Conservation (phyloP, 257 asterid species). For the Salvia rosmarinus region DNA sequence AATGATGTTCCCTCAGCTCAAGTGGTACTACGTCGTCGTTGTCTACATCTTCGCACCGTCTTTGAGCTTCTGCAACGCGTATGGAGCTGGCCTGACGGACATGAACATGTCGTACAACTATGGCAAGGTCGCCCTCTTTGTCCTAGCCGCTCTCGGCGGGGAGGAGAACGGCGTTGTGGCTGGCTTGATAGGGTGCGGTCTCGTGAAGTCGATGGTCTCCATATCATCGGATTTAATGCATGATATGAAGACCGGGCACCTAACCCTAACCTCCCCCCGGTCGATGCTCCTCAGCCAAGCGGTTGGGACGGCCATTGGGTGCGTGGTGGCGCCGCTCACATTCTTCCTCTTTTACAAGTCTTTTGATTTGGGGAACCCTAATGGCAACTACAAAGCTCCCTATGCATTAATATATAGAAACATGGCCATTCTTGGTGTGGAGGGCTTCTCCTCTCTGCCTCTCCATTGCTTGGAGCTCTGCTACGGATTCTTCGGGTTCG, state of each 20-base stretch:
- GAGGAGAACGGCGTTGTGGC: constrained; percentile 69
- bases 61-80: constrained; percentile 76
- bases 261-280: constrained; percentile 73
- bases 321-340: constrained; percentile 68
- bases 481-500: constrained; percentile 63
- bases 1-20: constrained; percentile 68
- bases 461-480: constrained; percentile 65
- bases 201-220: constrained; percentile 66
- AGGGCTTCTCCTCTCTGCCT: constrained; percentile 77
- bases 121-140: constrained; percentile 75
- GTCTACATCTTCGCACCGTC: constrained; percentile 69
- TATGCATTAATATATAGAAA: constrained; percentile 66
- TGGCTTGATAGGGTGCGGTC: constrained; percentile 74
- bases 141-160: constrained; percentile 58
- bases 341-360: constrained; percentile 74
- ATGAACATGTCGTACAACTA: constrained; percentile 79
- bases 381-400: constrained; percentile 72
- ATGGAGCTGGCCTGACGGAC: constrained; percentile 75
- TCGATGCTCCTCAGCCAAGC: constrained; percentile 72
- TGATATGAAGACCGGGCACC: constrained; percentile 74
- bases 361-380: constrained; percentile 58
- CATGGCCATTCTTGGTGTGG: constrained; percentile 77
- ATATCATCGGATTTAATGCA: constrained; percentile 72
- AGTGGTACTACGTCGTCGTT: constrained; percentile 62
- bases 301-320: constrained; percentile 73